Evolutionary conservation across 1,139 yeast genomes (phyloP).

Genomic region (Hansenula sp.): DNA sequence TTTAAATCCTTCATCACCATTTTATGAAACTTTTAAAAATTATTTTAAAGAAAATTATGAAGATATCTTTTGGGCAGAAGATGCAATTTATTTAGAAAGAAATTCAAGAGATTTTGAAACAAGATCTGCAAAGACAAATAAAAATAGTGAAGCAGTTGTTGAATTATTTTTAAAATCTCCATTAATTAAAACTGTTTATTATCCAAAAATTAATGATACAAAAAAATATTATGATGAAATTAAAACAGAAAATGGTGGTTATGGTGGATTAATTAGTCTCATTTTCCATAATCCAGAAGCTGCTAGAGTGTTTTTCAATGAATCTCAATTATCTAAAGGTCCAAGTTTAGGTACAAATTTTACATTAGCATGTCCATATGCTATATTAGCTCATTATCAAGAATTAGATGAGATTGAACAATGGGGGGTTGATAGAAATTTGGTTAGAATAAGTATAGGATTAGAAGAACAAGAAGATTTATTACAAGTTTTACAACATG

Average conservation of each 20-base stretch:
- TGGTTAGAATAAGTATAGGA: slow-evolving; percentile 85
- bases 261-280: slow-evolving; percentile 85
- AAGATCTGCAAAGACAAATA: slow-evolving; percentile 64
- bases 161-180: slow-evolving; percentile 30
- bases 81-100: slow-evolving; percentile 86
- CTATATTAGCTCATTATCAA: slow-evolving; percentile 81
- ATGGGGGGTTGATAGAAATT: slow-evolving; percentile 80
- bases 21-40: slow-evolving; percentile 48
- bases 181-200: slow-evolving; percentile 58
- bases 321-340: slow-evolving; percentile 76
- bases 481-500: slow-evolving; percentile 41
- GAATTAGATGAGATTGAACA: slow-evolving; percentile 79
- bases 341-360: slow-evolving; percentile 94
- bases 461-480: slow-evolving; percentile 57
- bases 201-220: slow-evolving; percentile 56
- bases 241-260: slow-evolving; percentile 73
- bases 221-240: slow-evolving; percentile 66
- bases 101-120: slow-evolving; percentile 84
- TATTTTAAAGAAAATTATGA: slow-evolving; percentile 52
- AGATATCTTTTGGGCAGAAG: slow-evolving; percentile 88
- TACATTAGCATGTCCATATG: slow-evolving; percentile 88
- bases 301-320: slow-evolving; percentile 74
- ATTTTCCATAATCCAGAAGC: slow-evolving; percentile 62
- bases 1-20: slow-evolving; percentile 60
- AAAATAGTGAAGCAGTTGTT: slow-evolving; percentile 53